Base-by-base conservation (phyloP, 129 eudicot species). In the Lonicera japonica region DNA sequence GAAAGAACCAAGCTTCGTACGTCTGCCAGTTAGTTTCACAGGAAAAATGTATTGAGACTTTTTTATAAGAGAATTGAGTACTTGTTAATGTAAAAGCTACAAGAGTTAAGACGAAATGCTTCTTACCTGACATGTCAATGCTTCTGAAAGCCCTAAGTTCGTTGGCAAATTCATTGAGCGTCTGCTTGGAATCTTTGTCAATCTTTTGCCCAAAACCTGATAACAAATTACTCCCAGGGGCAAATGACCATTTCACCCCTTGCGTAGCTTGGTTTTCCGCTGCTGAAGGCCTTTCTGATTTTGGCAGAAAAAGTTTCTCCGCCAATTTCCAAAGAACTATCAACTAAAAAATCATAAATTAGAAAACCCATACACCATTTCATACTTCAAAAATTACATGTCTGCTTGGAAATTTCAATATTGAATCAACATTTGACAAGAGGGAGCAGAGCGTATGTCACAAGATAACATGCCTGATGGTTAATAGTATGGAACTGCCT, bases 281-380 rank as follows among this genome's bases (percentile, higher is more conserved):
- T 56, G 79, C 53, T 11, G 80, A 69, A 21, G 81, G 67, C 70
- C 72, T 82, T 22, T 80, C 25, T 34, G 79, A 75, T 75, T 85
- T 88, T 19, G 96, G 91, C 65, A 74, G 59, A 64, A 83, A 64
- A 47, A 84, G 38, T 60, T 83, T 88, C 81, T 68, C 88, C 79
- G 77, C 84, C 78, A 94, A 63, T 72, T 85, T 88, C 96, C 96
- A 88, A 71, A 88, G 43, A 80, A 94, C 96, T 88, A 95, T 88
- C 74, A 85, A 75, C 99, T 94, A 92, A 84, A 80, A 56, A 81
- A n/a, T n/a, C 70, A 81, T 62, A 72, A 67, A 77, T 84, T 79
- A 87, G 88, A 73, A 58, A 66, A 77, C 78, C 57, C 67, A 69
- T 67, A 65, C 71, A 75, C 62, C 74, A 29, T 61, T 47, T 66